A percentile compares a stretch with the other conserved stretches of the same genome.
These are phyloP conservation scores for baker's yeast (Saccharomyces cerevisiae) DNA, from an alignment of 805 yeast genomes.

Conservation along the genomic window DNA sequence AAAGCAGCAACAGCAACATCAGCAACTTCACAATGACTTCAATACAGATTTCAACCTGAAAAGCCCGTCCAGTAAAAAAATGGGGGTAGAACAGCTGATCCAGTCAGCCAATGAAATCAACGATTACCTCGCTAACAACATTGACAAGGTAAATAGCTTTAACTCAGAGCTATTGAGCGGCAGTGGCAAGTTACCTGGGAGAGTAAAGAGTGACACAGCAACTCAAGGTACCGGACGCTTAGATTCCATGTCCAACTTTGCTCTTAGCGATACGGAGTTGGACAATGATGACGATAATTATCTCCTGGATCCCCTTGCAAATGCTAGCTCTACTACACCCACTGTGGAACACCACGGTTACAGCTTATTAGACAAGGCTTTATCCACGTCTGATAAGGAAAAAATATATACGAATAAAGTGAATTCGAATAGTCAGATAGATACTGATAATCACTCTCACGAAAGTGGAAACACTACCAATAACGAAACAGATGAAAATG, in stretches of 20 bases:
- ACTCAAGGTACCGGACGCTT: slow-evolving; percentile 15
- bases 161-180: slow-evolving; percentile 6
- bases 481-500: background rate
- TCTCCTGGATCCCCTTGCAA: background rate
- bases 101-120: slow-evolving; percentile 17
- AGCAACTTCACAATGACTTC: background rate
- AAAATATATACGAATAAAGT: background rate
- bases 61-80: slow-evolving; percentile 4
- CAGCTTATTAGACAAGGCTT: background rate
- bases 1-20: background rate
- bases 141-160: slow-evolving; percentile 10
- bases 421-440: background rate
- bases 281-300: slow-evolving; percentile 1
- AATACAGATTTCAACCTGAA: background rate
- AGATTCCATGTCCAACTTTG: slow-evolving; percentile 26
- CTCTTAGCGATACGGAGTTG: slow-evolving; percentile 20
- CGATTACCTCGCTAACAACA: slow-evolving; percentile 15
- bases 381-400: background rate
- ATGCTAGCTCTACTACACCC: background rate
- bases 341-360: background rate
- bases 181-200: slow-evolving; percentile 4
- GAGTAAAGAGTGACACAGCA: slow-evolving; percentile 12
- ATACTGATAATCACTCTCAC: background rate
- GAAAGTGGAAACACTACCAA: background rate
- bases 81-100: slow-evolving; percentile 18